Conservation (phyloP, 129 eudicot genomes). For the Mikania micrantha region DNA sequence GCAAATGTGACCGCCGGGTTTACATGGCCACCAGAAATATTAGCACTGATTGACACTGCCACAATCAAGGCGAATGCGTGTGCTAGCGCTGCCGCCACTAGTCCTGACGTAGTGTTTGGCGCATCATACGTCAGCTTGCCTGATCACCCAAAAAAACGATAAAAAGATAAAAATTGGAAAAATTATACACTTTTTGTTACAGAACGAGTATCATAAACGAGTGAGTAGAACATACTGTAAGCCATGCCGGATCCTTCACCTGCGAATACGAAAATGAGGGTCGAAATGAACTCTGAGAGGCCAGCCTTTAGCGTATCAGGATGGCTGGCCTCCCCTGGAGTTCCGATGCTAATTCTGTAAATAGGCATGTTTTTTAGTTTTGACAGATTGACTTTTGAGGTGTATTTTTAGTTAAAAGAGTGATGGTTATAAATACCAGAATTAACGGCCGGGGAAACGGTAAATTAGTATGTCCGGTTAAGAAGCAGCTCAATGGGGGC, state of each 20-base stretch:
- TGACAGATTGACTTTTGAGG: neutral
- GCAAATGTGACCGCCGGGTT: neutral
- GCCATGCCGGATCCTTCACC: conserved; percentile 87
- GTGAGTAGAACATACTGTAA: conserved; percentile 28
- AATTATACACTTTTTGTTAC: no score
- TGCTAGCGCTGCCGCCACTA: conserved; percentile 54
- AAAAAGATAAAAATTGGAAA: neutral
- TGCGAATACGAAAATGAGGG: conserved; percentile 65
- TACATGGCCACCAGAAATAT: conserved; percentile 66
- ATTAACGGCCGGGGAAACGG: conserved; percentile 36
- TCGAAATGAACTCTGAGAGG: conserved; percentile 60
- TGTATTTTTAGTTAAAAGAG: neutral
- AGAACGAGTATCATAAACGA: neutral
- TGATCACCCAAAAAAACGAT: conserved; percentile 3
- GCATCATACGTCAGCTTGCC: conserved; percentile 53
- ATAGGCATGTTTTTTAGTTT: conserved; percentile 43
- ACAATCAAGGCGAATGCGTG: conserved; percentile 61
- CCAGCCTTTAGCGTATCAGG: conserved; percentile 64
- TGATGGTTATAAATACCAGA: conserved; percentile 6
- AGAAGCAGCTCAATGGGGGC: conserved; percentile 8
- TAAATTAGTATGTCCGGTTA: conserved; percentile 15
- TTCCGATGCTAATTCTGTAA: conserved; percentile 47
- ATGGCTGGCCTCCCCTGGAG: conserved; percentile 62
- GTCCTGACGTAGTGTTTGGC: conserved; percentile 40
- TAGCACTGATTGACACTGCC: conserved; percentile 66